A percentile compares a stretch with the other conserved stretches of the same genome.
phyloP scores from a whole-genome alignment of 129 eudicot genomes.

The Chrysanthemum seticuspe region DNA sequence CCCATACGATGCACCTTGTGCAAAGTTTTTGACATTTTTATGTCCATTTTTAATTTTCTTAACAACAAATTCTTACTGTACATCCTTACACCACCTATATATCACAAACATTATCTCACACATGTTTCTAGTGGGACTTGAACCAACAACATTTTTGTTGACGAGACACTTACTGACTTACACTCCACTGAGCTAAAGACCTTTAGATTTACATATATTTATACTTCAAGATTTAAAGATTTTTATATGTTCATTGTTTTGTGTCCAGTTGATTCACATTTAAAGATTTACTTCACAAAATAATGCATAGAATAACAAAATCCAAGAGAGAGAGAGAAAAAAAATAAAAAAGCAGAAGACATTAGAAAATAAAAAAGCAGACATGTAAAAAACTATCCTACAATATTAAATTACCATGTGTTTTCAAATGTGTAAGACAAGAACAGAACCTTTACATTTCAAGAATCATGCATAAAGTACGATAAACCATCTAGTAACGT shows the following conservation, averaged over 20 bases:
- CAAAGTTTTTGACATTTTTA: too few relatives aligned
- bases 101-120: too few relatives aligned
- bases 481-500: neutral
- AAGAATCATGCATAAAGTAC: neutral
- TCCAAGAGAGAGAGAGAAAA: neutral
- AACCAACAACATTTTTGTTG: too few relatives aligned
- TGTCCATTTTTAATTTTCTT: too few relatives aligned
- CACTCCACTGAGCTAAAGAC: too few relatives aligned
- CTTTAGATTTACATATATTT: neutral
- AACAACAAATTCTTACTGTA: too few relatives aligned
- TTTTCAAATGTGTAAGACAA: neutral
- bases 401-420: neutral
- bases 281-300: neutral
- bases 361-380: neutral
- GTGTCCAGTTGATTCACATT: neutral
- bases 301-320: neutral
- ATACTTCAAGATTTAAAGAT: neutral
- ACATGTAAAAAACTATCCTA: neutral
- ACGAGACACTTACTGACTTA: too few relatives aligned
- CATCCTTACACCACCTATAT: too few relatives aligned
- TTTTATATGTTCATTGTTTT: neutral
- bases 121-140: too few relatives aligned
- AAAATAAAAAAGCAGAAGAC: neutral
- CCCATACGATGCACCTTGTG: too few relatives aligned
- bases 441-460: slow-evolving; percentile 5